These are phyloP conservation scores for Russula foetens DNA, from an alignment of 768 basidiomycete genomes.

Conservation along the genomic window DNA sequence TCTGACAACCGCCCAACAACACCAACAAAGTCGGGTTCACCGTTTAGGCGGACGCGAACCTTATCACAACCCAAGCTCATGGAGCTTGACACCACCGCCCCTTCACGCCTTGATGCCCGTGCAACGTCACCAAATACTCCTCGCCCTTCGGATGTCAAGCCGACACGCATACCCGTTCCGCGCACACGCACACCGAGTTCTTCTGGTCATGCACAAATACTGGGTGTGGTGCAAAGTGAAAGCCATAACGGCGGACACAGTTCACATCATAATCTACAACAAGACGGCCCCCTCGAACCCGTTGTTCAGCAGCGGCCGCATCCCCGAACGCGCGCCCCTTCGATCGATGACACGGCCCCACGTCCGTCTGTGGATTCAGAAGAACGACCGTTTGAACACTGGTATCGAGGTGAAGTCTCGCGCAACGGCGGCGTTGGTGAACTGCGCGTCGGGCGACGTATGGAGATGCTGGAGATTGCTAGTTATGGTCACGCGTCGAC, in stretches of 20 bases:
- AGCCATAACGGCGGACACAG: slow-evolving; percentile 24
- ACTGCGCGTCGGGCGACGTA: slow-evolving; percentile 58
- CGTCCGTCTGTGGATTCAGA: slow-evolving; percentile 68
- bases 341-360: slow-evolving; percentile 23
- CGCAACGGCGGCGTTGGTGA: slow-evolving; percentile 88
- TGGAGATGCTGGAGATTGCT: slow-evolving; percentile 85
- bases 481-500: slow-evolving; percentile 58
- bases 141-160: slow-evolving; percentile 30
- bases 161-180: slow-evolving; percentile 43
- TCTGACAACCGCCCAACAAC: slow-evolving; percentile 17
- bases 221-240: slow-evolving; percentile 26
- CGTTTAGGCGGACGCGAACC: slow-evolving; percentile 48
- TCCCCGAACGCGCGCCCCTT: slow-evolving; percentile 39
- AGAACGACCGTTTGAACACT: slow-evolving; percentile 79
- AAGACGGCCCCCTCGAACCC: not conserved
- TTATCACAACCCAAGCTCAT: slow-evolving; percentile 52
- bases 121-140: slow-evolving; percentile 25
- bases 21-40: slow-evolving; percentile 14
- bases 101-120: slow-evolving; percentile 26
- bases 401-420: slow-evolving; percentile 83
- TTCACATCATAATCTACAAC: not conserved
- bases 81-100: slow-evolving; percentile 31
- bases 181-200: slow-evolving; percentile 35
- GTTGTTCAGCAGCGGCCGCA: slow-evolving; percentile 35
- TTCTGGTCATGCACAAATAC: slow-evolving; percentile 30